Percentiles rank a stretch among this genome's conserved stretches.
Conservation (phyloP, 106 monocot genomes). For the Platanthera guangdongensis region DNA sequence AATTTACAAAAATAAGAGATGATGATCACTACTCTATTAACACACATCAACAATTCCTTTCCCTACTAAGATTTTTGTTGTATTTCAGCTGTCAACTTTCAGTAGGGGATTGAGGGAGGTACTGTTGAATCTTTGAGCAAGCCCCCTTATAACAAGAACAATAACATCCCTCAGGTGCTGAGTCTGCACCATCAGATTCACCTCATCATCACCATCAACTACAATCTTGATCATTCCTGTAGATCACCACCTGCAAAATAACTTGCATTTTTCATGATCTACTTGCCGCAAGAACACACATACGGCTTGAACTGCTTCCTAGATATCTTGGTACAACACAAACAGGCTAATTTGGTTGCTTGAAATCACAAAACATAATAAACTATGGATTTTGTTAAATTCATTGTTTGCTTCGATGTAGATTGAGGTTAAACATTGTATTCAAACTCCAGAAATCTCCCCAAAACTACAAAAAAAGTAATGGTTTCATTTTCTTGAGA, state of each 20-base stretch:
- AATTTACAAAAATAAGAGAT: neutral
- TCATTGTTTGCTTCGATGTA: too few relatives aligned
- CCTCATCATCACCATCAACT: constrained; percentile 75
- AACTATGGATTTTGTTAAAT: too few relatives aligned
- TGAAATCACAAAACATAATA: too few relatives aligned
- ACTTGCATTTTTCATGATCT: neutral
- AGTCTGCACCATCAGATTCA: constrained; percentile 87
- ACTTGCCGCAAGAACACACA: neutral
- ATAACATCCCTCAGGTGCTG: constrained; percentile 74
- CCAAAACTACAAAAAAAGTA: too few relatives aligned
- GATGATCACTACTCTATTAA: neutral
- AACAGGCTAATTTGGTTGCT: too few relatives aligned
- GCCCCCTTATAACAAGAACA: constrained; percentile 86
- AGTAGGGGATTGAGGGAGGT: constrained; percentile 94
- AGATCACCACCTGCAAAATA: constrained; percentile 69
- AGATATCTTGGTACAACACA: too few relatives aligned
- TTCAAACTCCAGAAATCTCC: too few relatives aligned
- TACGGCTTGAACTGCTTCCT: too few relatives aligned
- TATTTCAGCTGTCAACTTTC: constrained; percentile 54
- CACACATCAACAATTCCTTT: neutral
- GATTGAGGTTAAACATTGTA: too few relatives aligned
- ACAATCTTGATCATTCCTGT: constrained; percentile 79
- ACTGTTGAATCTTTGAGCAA: constrained; percentile 93
- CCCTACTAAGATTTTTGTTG: neutral
- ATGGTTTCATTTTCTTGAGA: too few relatives aligned